Base-by-base conservation (phyloP, 2,329 filamentous ascomycete genomes). In the Trichoderma gracile region DNA sequence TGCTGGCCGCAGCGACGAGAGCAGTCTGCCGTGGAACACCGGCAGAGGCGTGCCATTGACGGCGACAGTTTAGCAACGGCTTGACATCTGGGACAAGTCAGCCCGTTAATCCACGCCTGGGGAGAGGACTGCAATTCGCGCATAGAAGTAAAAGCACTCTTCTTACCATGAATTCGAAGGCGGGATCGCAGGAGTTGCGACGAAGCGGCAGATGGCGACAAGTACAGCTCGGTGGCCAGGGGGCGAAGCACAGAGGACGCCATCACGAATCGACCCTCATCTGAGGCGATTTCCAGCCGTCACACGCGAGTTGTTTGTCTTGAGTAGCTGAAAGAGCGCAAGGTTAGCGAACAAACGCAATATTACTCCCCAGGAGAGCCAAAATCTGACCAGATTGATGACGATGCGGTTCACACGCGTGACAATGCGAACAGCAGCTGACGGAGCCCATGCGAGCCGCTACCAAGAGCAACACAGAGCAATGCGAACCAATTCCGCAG, bases 1-100 rank as follows among this genome's bases (percentile, higher is more conserved):
- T 76, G 17, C 70, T 64, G 33, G 71, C 63, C 43, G 70, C 71
- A 19, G 72, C 68, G 17, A 73, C 71, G 21, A 72, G 66, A 65
- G 71, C 71, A 46, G 68, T 70, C 52, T 71, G 72, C 62, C 72
- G 72, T 57, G 71, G 66, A 38, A 72, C 68, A 27, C 69, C 67
- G 21, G 71, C 63, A 21, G 77, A 76, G 67, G 72, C 75, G 67
- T 80, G 76, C 78, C 79, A 81, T 67, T 78, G 74, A 59, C 74
- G 74, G 46, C 73, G 73, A 40, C 69, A 66, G 33, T 68, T 65
- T 30, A 71, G 59, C 47, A 70, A 64, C 6, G 66, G 61, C 50
- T 56, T 66, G 49, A 64, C 67, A 66, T 70, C 71, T 73, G 50
- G 21, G 43, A 40, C 33, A 7, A 30, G 43, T 55, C 30, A 42